phyloP scores from a whole-genome alignment of 2,329 filamentous ascomycete genomes.

The Lachnellula suecica region DNA sequence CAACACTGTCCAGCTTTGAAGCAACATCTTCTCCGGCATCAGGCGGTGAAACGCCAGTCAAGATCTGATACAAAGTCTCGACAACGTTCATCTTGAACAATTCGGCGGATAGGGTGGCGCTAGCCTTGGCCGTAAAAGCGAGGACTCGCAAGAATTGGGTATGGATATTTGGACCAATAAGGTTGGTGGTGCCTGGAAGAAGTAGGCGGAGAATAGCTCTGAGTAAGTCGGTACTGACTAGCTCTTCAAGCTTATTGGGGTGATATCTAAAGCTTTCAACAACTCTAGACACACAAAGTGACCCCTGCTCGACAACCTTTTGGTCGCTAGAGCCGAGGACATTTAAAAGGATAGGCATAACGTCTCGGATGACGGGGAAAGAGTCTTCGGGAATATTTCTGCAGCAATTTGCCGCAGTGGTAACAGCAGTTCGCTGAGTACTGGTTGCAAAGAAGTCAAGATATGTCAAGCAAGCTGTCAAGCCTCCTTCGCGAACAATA shows the following conservation, averaged over 20 bases:
- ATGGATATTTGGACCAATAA: constrained; percentile 91
- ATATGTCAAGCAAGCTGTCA: constrained; percentile 94
- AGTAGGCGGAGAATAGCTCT: constrained; percentile 83
- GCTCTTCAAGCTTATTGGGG: constrained; percentile 82
- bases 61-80: constrained; percentile 94
- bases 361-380: constrained; percentile 86
- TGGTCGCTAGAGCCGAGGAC: constrained; percentile 92
- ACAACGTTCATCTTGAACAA: constrained; percentile 96
- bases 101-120: constrained; percentile 82
- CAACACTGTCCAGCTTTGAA: constrained; percentile 88
- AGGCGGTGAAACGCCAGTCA: constrained; percentile 93
- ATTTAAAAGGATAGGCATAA: constrained; percentile 92
- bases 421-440: constrained; percentile 94
- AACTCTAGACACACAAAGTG: constrained; percentile 90
- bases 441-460: constrained; percentile 97
- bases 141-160: constrained; percentile 93
- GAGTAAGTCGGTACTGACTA: constrained; percentile 85
- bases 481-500: constrained; percentile 91
- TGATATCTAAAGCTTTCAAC: constrained; percentile 96
- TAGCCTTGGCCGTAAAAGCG: constrained; percentile 85
- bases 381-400: constrained; percentile 94
- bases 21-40: constrained; percentile 73
- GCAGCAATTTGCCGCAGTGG: constrained; percentile 96
- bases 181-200: constrained; percentile 89
- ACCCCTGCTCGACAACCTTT: constrained; percentile 94